Evolutionary conservation across 768 basidiomycete species (phyloP).

Genomic region (Psilocybe cyanescens): DNA sequence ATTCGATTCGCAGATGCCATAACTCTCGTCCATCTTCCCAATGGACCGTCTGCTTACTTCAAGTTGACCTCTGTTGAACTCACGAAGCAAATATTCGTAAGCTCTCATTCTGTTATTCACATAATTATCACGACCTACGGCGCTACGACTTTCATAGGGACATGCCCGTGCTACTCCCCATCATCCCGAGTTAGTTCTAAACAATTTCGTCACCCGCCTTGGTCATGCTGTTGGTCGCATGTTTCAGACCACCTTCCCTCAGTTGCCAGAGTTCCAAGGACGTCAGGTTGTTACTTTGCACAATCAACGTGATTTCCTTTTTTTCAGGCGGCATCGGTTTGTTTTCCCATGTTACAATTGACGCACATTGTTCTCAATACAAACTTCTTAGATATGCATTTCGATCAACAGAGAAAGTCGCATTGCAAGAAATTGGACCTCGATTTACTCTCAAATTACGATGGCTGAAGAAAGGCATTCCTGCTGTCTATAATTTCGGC

Average conservation of each 20-base stretch:
- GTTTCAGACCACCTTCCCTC: conserved; percentile 97
- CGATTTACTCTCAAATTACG: conserved; percentile 94
- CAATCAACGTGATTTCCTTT: conserved; percentile 97
- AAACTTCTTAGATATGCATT: conserved; percentile 76
- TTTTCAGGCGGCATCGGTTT: conserved; percentile 94
- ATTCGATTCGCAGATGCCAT: conserved; percentile 71
- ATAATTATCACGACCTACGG: background rate
- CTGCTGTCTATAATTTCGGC: conserved; percentile 74
- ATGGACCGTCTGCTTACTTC: conserved; percentile 95
- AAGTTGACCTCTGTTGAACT: conserved; percentile 88
- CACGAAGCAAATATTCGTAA: conserved; percentile 83
- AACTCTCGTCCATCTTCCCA: conserved; percentile 87
- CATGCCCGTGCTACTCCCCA: conserved; percentile 94
- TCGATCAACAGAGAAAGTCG: conserved; percentile 87
- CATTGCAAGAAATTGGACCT: conserved; percentile 96
- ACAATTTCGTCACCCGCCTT: conserved; percentile 91
- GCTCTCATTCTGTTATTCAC: conserved; percentile 25
- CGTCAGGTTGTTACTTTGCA: conserved; percentile 97
- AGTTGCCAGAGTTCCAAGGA: conserved; percentile 93
- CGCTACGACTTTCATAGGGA: conserved; percentile 50
- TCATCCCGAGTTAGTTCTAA: conserved; percentile 92
- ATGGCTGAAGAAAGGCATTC: conserved; percentile 87
- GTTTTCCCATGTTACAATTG: conserved; percentile 23
- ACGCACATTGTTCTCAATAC: conserved; percentile 2
- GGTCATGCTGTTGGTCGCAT: conserved; percentile 93